Base-by-base conservation (phyloP, 257 asterid genomes). In the Fraxinus quadrangulata region DNA sequence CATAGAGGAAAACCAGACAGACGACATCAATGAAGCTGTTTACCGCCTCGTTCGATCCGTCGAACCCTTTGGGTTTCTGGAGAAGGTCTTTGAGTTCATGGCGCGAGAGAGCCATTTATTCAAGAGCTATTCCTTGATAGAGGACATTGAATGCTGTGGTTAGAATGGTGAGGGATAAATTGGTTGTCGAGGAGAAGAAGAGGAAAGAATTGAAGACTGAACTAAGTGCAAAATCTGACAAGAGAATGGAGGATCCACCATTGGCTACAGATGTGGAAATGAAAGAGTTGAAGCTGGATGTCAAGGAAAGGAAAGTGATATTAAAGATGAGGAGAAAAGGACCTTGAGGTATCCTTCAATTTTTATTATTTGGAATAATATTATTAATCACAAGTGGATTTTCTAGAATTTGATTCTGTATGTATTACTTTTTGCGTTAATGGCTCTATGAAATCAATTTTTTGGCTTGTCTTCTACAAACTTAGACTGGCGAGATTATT, bases 41-140 rank as follows among this genome's bases (percentile, higher is more conserved):
- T 81, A 85, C 28, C 49, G 88, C 92, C 7, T 74, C 73, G 49
- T 82, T 93, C 36, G 90, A 93, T 77, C 90, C 89, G 17, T 87
- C 92, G 14, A 79, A 89, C 75, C 96, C 97, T 2, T 63, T 91
- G 92, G 93, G 77, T 93, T 92, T 78, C 81, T 93, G 23, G 90
- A 88, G 79, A 81, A 80, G 76, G 95, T 78, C 9, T 80, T 93
- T 61, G 92, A 85, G 78, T 93, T 93, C 82, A 81, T 87, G 8
- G 97, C 93, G 0, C 79, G 79, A 80, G 97, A 93, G 78, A 85
- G 98, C 36, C 96, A 93, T 88, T 83, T 93, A 2, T 92, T 93
- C 83, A 89, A 78, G 86, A 91, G 96, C 79, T 94, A 92, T 79
- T 86, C 90, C 0, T 77, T 89, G 86, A 77, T 89, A 30, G 80